Evolutionary conservation across 768 basidiomycete species (phyloP).

Genomic region (Leucosporidium scottii): DNA sequence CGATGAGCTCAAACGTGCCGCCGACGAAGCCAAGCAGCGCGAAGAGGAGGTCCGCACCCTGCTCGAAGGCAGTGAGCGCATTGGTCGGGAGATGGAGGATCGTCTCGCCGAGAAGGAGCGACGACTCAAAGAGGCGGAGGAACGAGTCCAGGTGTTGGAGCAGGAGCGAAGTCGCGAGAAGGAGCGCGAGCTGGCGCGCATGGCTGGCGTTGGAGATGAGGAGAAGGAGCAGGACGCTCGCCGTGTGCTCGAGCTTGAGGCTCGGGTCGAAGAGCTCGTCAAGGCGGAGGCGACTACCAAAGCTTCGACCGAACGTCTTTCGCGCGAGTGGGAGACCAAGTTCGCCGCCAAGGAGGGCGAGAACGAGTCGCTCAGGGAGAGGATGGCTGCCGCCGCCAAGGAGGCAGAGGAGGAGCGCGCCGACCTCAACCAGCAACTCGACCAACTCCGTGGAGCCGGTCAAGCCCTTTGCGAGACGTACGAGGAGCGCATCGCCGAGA

Average conservation of each 20-base stretch:
- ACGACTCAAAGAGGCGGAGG: conserved; percentile 42
- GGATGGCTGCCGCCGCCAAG: conserved; percentile 46
- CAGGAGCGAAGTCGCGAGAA: conserved; percentile 53
- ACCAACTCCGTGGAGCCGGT: conserved; percentile 78
- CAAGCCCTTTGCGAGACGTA: conserved; percentile 92
- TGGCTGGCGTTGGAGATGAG: conserved; percentile 7
- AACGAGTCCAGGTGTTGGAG: conserved; percentile 50
- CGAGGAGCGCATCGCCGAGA: conserved; percentile 71
- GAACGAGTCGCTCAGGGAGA: conserved; percentile 52
- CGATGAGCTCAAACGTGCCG: conserved; percentile 47
- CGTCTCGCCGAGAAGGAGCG: conserved; percentile 45
- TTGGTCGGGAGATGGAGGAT: conserved; percentile 33
- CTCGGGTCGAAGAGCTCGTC: conserved; percentile 33
- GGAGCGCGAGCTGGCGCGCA: conserved; percentile 45
- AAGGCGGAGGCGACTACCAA: conserved; percentile 36
- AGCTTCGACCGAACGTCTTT: conserved; percentile 5
- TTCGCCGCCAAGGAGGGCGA: conserved; percentile 53
- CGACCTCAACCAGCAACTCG: conserved; percentile 66
- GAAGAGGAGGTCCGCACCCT: conserved; percentile 33
- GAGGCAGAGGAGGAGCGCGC: conserved; percentile 56
- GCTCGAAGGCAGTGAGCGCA: conserved; percentile 33
- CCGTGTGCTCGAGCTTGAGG: conserved; percentile 32
- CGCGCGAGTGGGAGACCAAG: conserved; percentile 24
- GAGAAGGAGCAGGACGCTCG: conserved; percentile 29
- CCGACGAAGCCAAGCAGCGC: conserved; percentile 27